phyloP scores from a whole-genome alignment of 2,329 filamentous ascomycete species.

The Sphaceloma murrayae region DNA sequence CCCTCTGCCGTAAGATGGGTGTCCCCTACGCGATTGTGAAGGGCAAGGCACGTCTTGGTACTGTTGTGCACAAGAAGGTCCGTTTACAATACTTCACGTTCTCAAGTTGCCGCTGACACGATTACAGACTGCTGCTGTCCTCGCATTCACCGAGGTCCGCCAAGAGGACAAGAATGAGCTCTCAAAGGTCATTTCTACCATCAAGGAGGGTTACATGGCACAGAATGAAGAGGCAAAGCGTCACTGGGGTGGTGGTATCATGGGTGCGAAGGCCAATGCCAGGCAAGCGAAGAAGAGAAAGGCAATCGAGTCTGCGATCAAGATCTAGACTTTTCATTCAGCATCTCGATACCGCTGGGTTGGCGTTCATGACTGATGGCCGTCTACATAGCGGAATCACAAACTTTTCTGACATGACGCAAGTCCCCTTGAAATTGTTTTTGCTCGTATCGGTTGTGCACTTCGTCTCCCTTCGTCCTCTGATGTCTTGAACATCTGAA shows the following conservation, averaged over 20 bases:
- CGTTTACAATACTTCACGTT: constrained; percentile 21
- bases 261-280: constrained; percentile 86
- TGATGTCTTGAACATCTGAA: too few relatives aligned
- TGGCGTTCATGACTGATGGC: constrained; percentile 13
- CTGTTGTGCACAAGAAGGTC: constrained; percentile 99
- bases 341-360: background rate
- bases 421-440: too few relatives aligned
- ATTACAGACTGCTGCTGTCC: constrained; percentile 82
- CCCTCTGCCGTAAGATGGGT: constrained; percentile 99
- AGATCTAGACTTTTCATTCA: constrained; percentile 62
- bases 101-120: constrained; percentile 26
- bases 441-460: too few relatives aligned
- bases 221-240: constrained; percentile 86
- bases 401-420: constrained; percentile 7
- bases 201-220: constrained; percentile 97
- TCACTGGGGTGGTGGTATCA: constrained; percentile 99
- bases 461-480: too few relatives aligned
- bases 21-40: constrained; percentile 98
- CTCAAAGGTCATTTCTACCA: constrained; percentile 85
- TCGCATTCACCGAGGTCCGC: constrained; percentile 93
- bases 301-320: constrained; percentile 87
- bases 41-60: constrained; percentile 98
- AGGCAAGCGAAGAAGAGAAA: constrained; percentile 80
- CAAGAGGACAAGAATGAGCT: constrained; percentile 97
- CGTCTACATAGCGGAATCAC: constrained; percentile 12